These are phyloP conservation scores for Hymenoscyphus albidus DNA, from an alignment of 2,329 filamentous ascomycete species.

Conservation along the genomic window DNA sequence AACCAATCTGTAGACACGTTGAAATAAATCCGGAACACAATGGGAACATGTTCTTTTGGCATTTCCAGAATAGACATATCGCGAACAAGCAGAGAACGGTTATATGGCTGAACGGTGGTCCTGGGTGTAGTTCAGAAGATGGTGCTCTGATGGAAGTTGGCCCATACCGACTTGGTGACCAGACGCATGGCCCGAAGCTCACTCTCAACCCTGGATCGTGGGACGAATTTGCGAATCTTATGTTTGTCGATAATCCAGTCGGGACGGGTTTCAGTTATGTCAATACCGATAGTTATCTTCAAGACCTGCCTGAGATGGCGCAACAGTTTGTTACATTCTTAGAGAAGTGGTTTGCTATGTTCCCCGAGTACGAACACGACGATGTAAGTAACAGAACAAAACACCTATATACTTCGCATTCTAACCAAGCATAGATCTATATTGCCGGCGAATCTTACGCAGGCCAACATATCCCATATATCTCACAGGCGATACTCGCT, in stretches of 20 bases:
- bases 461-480: conserved; percentile 95
- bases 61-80: conserved; percentile 93
- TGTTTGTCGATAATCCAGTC: conserved; percentile 96
- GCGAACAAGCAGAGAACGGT: conserved; percentile 87
- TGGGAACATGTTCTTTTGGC: conserved; percentile 97
- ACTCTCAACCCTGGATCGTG: conserved; percentile 89
- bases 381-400: conserved; percentile 63
- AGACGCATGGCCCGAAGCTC: conserved; percentile 52
- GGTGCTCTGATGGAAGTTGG: conserved; percentile 83
- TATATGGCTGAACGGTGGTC: conserved; percentile 95
- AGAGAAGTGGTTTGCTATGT: conserved; percentile 85
- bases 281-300: conserved; percentile 80
- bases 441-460: conserved; percentile 95
- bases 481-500: conserved; percentile 83
- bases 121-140: conserved; percentile 96
- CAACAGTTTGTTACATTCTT: conserved; percentile 82
- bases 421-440: conserved; percentile 63
- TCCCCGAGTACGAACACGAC: conserved; percentile 86
- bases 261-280: conserved; percentile 96
- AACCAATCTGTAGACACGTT: conserved; percentile 64
- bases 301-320: conserved; percentile 85
- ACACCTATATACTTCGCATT: neutral
- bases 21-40: conserved; percentile 82
- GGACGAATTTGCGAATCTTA: conserved; percentile 95
- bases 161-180: conserved; percentile 79